Percentiles rank a stretch among this genome's conserved stretches.
These are phyloP conservation scores for Rossbeevera mucosa DNA, from an alignment of 768 basidiomycete species.

Conservation along the genomic window DNA sequence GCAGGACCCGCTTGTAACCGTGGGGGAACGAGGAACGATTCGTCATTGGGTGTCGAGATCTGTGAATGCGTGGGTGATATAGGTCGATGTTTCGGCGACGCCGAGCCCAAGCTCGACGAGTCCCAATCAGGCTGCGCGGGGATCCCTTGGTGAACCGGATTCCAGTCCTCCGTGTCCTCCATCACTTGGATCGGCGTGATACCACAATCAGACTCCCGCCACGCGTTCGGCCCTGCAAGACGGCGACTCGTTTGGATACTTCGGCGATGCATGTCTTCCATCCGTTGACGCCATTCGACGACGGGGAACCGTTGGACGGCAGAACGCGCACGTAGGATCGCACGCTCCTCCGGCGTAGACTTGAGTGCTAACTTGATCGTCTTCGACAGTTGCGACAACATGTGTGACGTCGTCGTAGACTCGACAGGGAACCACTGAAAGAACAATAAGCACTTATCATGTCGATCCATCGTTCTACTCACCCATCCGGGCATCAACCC, in stretches of 20 bases:
- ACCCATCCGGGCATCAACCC: slow-evolving; percentile 99
- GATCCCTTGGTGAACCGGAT: slow-evolving; percentile 59
- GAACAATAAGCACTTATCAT: slow-evolving; percentile 1
- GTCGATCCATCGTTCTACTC: slow-evolving; percentile 25
- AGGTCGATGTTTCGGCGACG: slow-evolving; percentile 39
- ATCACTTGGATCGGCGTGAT: slow-evolving; percentile 42
- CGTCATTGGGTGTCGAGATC: slow-evolving; percentile 47
- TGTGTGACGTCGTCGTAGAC: slow-evolving; percentile 86
- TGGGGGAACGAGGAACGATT: slow-evolving; percentile 36
- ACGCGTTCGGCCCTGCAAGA: slow-evolving; percentile 68
- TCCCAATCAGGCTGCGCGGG: slow-evolving; percentile 80
- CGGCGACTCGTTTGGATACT: slow-evolving; percentile 70
- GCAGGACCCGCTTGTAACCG: slow-evolving; percentile 28
- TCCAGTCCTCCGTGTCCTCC: slow-evolving; percentile 74
- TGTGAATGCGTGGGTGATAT: slow-evolving; percentile 63
- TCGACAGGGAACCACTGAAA: slow-evolving; percentile 94
- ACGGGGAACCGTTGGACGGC: slow-evolving; percentile 97
- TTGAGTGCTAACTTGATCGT: slow-evolving; percentile 93
- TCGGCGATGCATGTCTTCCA: slow-evolving; percentile 91
- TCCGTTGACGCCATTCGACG: slow-evolving; percentile 94
- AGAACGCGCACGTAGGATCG: slow-evolving; percentile 87
- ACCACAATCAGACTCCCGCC: slow-evolving; percentile 68
- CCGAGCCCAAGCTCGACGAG: slow-evolving; percentile 44
- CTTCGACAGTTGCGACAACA: slow-evolving; percentile 91
- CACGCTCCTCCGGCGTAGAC: slow-evolving; percentile 86